These are phyloP conservation scores for Pharnaceum exiguum DNA, from an alignment of 148 eudicot species.

Conservation along the genomic window DNA sequence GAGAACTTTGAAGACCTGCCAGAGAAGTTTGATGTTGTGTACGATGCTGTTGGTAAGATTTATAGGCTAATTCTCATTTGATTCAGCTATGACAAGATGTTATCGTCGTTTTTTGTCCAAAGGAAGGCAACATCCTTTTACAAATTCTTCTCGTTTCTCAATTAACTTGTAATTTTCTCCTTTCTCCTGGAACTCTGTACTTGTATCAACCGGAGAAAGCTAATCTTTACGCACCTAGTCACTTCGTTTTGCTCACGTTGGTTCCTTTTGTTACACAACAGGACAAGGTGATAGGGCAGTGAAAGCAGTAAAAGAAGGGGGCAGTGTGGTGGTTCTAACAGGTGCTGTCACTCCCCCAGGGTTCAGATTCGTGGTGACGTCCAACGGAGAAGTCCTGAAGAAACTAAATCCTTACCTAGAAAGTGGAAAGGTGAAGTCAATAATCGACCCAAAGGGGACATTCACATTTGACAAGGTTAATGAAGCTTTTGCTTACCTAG, in stretches of 20 bases:
- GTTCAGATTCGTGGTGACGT: slow-evolving; percentile 83
- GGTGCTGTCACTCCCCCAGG: slow-evolving; percentile 87
- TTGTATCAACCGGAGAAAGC: too few relatives aligned
- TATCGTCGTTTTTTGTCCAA: too few relatives aligned
- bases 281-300: slow-evolving; percentile 73
- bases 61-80: too few relatives aligned
- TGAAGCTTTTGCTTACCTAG: slow-evolving; percentile 81
- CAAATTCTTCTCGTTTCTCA: too few relatives aligned
- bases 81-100: too few relatives aligned
- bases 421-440: slow-evolving; percentile 71
- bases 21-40: slow-evolving; percentile 86
- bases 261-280: slow-evolving; percentile 18
- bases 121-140: too few relatives aligned
- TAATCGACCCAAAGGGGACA: slow-evolving; percentile 80
- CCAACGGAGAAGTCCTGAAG: slow-evolving; percentile 59
- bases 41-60: slow-evolving; percentile 82
- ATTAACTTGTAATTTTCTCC: too few relatives aligned
- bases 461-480: slow-evolving; percentile 66
- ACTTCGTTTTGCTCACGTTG: neutral
- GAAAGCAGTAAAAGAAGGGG: slow-evolving; percentile 86
- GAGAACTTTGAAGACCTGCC: slow-evolving; percentile 81
- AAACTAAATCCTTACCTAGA: slow-evolving; percentile 77
- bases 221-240: too few relatives aligned
- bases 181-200: too few relatives aligned
- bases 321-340: slow-evolving; percentile 71